A percentile compares a stretch with the other conserved stretches of the same genome.
These are phyloP conservation scores for Myxozyma melibiosi DNA, from an alignment of 805 yeast genomes.

Conservation along the genomic window DNA sequence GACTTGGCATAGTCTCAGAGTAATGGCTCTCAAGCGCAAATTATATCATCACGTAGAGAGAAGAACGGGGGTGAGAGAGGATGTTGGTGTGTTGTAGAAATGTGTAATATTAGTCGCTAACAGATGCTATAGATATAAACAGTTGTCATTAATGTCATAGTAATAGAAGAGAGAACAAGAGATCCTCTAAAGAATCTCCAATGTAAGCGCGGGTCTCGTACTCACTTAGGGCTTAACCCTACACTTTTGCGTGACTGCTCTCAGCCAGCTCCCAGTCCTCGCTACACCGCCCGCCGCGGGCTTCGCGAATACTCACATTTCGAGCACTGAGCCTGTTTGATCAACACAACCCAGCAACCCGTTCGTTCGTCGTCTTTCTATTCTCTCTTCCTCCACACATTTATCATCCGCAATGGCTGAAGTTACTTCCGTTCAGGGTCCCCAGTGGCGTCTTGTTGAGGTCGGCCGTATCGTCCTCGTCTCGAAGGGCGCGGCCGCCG, in stretches of 20 bases:
- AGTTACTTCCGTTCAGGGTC: conserved; percentile 78
- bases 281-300: background rate
- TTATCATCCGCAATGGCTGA: conserved; percentile 55
- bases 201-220: conserved; percentile 9
- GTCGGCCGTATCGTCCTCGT: conserved; percentile 98
- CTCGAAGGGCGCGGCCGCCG: conserved; percentile 70
- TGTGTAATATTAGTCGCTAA: no score
- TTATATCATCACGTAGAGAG: conserved; percentile 53
- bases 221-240: conserved; percentile 10
- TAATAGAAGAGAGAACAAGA: no score
- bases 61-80: background rate
- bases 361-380: background rate
- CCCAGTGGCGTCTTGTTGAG: conserved; percentile 99
- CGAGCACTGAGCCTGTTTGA: conserved; percentile 2
- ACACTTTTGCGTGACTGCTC: conserved; percentile 15
- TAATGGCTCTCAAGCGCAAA: conserved; percentile 54
- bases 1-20: conserved; percentile 54
- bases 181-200: no score
- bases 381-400: conserved; percentile 3
- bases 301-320: conserved; percentile 1
- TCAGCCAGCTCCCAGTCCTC: conserved; percentile 30
- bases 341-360: conserved; percentile 1
- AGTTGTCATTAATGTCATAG: no score
- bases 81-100: background rate
- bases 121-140: no score